Conservation (phyloP, 1,139 yeast genomes). For the Debaryomyces singareniensis region DNA sequence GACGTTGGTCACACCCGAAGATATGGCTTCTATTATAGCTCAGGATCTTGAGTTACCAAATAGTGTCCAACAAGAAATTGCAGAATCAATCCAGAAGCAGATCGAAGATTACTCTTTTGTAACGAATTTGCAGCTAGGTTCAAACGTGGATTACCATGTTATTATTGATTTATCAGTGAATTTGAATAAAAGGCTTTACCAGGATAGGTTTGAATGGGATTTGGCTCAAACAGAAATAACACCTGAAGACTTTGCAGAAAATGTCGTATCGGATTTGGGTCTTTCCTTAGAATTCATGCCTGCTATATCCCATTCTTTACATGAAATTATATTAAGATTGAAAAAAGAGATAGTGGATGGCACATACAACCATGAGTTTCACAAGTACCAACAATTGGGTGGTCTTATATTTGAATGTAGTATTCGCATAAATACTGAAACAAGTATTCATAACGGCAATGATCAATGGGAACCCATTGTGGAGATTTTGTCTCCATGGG, state of each 20-base stretch:
- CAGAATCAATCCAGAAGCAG: slow-evolving; percentile 70
- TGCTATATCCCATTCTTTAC: slow-evolving; percentile 82
- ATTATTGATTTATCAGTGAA: slow-evolving; percentile 78
- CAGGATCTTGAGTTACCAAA: slow-evolving; percentile 77
- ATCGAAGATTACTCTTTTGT: slow-evolving; percentile 61
- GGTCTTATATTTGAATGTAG: slow-evolving; percentile 42
- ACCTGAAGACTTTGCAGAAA: slow-evolving; percentile 80
- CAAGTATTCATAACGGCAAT: slow-evolving; percentile 39
- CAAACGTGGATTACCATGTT: slow-evolving; percentile 67
- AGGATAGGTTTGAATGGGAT: slow-evolving; percentile 96
- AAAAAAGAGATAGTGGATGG: slow-evolving; percentile 89
- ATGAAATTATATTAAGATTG: slow-evolving; percentile 69
- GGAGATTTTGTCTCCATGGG: slow-evolving; percentile 83
- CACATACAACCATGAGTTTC: slow-evolving; percentile 41
- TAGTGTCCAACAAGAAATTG: slow-evolving; percentile 56
- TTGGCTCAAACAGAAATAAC: slow-evolving; percentile 56
- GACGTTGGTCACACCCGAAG: slow-evolving; percentile 70
- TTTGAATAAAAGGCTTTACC: slow-evolving; percentile 75
- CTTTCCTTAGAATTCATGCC: slow-evolving; percentile 81
- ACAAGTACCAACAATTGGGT: slow-evolving; percentile 37
- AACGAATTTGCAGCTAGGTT: slow-evolving; percentile 54
- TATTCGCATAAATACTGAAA: slow-evolving; percentile 39
- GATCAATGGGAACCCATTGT: slow-evolving; percentile 88
- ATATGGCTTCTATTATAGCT: slow-evolving; percentile 74
- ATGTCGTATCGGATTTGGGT: slow-evolving; percentile 81